A percentile compares a stretch with the other conserved stretches of the same genome.
These are phyloP conservation scores for Boletus reticuloceps DNA, from an alignment of 768 basidiomycete species.

Conservation along the genomic window DNA sequence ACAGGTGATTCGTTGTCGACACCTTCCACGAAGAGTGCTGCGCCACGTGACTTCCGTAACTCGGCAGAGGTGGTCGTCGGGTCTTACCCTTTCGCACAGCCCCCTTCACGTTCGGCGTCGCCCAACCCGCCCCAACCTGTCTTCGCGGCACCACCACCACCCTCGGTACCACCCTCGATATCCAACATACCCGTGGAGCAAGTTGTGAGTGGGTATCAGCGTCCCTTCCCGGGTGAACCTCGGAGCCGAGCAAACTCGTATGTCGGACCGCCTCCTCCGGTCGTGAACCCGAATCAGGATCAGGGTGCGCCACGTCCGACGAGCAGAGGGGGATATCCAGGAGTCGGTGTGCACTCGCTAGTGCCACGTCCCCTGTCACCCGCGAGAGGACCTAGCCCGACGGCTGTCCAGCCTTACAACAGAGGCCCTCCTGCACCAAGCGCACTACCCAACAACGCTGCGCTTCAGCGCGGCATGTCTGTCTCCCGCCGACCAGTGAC, in stretches of 20 bases:
- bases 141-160: slow-evolving; percentile 66
- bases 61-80: slow-evolving; percentile 82
- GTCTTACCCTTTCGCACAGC: slow-evolving; percentile 52
- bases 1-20: slow-evolving; percentile 23
- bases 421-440: slow-evolving; percentile 3
- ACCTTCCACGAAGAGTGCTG: slow-evolving; percentile 18
- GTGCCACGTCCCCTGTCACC: slow-evolving; percentile 67
- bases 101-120: slow-evolving; percentile 65
- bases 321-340: slow-evolving; percentile 69
- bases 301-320: slow-evolving; percentile 49
- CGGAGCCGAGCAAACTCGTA: slow-evolving; percentile 55
- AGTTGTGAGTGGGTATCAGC: slow-evolving; percentile 75
- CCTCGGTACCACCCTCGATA: slow-evolving; percentile 34
- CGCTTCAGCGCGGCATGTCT: slow-evolving; percentile 15
- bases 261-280: slow-evolving; percentile 30
- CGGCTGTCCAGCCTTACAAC: slow-evolving; percentile 12
- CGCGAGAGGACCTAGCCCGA: slow-evolving; percentile 27
- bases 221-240: slow-evolving; percentile 84
- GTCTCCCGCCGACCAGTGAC: slow-evolving; percentile 50
- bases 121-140: slow-evolving; percentile 72
- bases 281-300: slow-evolving; percentile 23
- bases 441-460: background rate
- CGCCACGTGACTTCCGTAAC: slow-evolving; percentile 61
- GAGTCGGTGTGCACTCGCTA: slow-evolving; percentile 74
- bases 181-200: slow-evolving; percentile 63